A percentile compares a stretch with the other conserved stretches of the same genome.
Conservation (phyloP, 1,284 basidiomycete genomes). For the Neolentinus lepideus region DNA sequence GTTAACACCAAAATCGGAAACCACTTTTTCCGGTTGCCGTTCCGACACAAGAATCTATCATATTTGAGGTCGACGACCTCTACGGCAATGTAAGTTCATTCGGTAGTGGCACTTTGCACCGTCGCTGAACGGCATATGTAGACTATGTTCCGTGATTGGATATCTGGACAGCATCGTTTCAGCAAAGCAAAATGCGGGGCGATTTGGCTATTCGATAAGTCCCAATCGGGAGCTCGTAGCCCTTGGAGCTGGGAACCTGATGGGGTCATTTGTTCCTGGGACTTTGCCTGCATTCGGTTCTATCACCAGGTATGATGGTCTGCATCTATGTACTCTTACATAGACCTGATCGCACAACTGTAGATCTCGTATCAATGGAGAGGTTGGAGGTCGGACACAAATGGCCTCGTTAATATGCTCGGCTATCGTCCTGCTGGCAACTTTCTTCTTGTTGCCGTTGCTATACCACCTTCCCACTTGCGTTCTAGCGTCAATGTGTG, state of each 20-base stretch:
- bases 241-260: slow-evolving; percentile 78
- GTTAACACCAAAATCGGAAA: slow-evolving; percentile 57
- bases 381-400: slow-evolving; percentile 82
- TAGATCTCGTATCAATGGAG: slow-evolving; percentile 80
- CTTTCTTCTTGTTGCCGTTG: slow-evolving; percentile 80
- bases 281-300: slow-evolving; percentile 86
- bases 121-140: slow-evolving; percentile 17
- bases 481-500: slow-evolving; percentile 73
- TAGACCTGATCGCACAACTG: slow-evolving; percentile 3
- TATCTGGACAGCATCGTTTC: slow-evolving; percentile 81
- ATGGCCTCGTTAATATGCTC: slow-evolving; percentile 83
- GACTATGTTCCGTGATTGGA: slow-evolving; percentile 70
- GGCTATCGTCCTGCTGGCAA: slow-evolving; percentile 68
- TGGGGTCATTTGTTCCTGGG: slow-evolving; percentile 75
- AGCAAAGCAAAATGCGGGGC: slow-evolving; percentile 80
- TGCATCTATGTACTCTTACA: not conserved
- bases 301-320: slow-evolving; percentile 59
- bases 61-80: slow-evolving; percentile 72
- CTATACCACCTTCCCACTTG: slow-evolving; percentile 78
- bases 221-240: slow-evolving; percentile 91
- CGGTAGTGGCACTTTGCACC: slow-evolving; percentile 1
- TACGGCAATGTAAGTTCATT: slow-evolving; percentile 58
- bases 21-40: slow-evolving; percentile 62
- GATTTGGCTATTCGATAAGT: slow-evolving; percentile 82
- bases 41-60: slow-evolving; percentile 49